A percentile compares a stretch with the other conserved stretches of the same genome.
phyloP scores from a whole-genome alignment of 148 eudicot genomes.

The Cornus suecica region DNA sequence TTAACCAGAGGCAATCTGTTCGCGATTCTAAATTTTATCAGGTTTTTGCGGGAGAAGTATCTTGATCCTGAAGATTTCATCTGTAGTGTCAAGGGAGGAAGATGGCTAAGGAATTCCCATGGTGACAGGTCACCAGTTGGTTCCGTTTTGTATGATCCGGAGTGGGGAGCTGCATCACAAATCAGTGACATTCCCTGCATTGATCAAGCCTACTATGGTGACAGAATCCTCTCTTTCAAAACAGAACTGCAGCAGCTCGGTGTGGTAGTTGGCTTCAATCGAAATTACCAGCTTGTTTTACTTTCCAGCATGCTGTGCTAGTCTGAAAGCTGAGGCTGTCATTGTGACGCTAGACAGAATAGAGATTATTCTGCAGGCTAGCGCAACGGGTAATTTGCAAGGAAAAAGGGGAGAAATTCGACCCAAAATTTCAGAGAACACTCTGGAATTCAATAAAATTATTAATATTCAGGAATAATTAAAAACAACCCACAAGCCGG shows the following conservation, averaged over 20 bases:
- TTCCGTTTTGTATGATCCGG: constrained; percentile 40
- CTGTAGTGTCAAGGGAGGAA: constrained; percentile 25
- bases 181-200: constrained; percentile 53
- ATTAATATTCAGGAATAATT: too few species aligned
- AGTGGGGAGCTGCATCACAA: constrained; percentile 40
- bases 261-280: constrained; percentile 32
- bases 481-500: too few species aligned
- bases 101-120: constrained; percentile 49
- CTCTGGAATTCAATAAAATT: too few species aligned
- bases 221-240: constrained; percentile 25
- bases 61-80: constrained; percentile 42
- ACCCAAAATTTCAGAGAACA: too few species aligned
- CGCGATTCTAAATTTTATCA: constrained; percentile 50
- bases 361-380: too few species aligned
- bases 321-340: constrained; percentile 25
- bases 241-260: constrained; percentile 51
- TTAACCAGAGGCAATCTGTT: constrained; percentile 43
- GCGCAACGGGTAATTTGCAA: too few species aligned
- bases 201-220: constrained; percentile 47
- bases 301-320: constrained; percentile 20
- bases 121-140: constrained; percentile 45
- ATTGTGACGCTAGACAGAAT: constrained; percentile 45
- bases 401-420: too few species aligned
- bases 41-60: constrained; percentile 32
- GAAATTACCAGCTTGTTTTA: constrained; percentile 35